Percentiles rank a stretch among this genome's conserved stretches.
Evolutionary conservation across 208 protist genomes (phyloP).

Genomic region (Leptomonas pyrrhocoris): DNA sequence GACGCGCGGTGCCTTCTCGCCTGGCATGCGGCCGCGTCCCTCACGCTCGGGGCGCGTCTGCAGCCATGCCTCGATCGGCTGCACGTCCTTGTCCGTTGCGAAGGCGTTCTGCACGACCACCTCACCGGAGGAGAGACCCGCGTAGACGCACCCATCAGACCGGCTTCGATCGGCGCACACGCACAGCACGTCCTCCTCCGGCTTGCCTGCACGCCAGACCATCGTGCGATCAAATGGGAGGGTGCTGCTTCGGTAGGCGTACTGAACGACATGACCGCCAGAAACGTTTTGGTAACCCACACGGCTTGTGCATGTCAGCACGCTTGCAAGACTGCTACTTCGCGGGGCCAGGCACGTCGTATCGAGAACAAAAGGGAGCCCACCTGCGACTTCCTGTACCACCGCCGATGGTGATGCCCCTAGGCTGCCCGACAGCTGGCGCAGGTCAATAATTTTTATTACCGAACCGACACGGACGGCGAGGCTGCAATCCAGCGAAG

Average conservation of each 20-base stretch:
- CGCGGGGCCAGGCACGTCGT: slow-evolving; percentile 41
- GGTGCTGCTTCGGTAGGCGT: slow-evolving; percentile 18
- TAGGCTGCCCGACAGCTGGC: slow-evolving; percentile 22
- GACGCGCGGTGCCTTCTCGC: slow-evolving; percentile 43
- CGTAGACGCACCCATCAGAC: slow-evolving; percentile 47
- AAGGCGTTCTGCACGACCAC: slow-evolving; percentile 51
- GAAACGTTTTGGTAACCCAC: slow-evolving; percentile 42
- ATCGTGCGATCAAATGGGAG: slow-evolving; percentile 1
- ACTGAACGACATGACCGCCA: slow-evolving; percentile 75
- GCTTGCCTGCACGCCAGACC: slow-evolving; percentile 41
- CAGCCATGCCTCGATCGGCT: slow-evolving; percentile 42
- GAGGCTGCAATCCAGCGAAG: slow-evolving; percentile 30
- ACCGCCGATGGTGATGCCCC: background rate
- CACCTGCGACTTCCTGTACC: slow-evolving; percentile 10
- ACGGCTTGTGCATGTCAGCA: slow-evolving; percentile 67
- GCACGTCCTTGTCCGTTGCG: background rate
- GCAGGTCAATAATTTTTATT: slow-evolving; percentile 62
- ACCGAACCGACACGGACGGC: slow-evolving; percentile 45
- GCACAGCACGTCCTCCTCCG: slow-evolving; percentile 72
- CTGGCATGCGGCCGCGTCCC: slow-evolving; percentile 17
- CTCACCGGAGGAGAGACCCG: slow-evolving; percentile 60
- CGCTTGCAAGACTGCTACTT: slow-evolving; percentile 1
- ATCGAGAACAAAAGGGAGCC: slow-evolving; percentile 48
- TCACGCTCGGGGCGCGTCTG: slow-evolving; percentile 39
- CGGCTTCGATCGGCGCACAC: slow-evolving; percentile 44